phyloP scores from a whole-genome alignment of 306 rosid genomes.

The Prunus mume region DNA sequence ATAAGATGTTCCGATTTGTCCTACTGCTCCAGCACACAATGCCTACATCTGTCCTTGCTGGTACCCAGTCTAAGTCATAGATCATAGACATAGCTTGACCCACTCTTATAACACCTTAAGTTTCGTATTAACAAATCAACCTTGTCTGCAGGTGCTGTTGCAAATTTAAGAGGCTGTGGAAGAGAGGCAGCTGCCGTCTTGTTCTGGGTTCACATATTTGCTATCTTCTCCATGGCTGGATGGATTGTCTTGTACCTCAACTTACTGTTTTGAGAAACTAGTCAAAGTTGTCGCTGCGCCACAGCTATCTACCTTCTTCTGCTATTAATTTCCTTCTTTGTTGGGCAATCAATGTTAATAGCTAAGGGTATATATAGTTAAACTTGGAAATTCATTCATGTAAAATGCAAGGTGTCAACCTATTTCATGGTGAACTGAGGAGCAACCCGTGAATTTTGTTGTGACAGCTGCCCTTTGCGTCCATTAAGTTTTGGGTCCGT shows the following conservation, averaged over 20 bases:
- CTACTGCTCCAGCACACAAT: conserved; percentile 92
- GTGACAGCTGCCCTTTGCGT: neutral
- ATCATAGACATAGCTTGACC: neutral
- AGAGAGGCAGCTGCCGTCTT: conserved; percentile 86
- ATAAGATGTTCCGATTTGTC: conserved; percentile 87
- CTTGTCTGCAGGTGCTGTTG: conserved; percentile 76
- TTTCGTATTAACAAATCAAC: neutral
- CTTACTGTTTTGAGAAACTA: conserved; percentile 60
- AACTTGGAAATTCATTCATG: conserved; percentile 1
- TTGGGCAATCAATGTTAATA: conserved; percentile 5
- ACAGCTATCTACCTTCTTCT: neutral
- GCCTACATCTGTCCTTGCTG: conserved; percentile 96
- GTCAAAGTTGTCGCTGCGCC: neutral
- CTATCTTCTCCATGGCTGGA: conserved; percentile 85
- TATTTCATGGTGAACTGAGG: conserved; percentile 10
- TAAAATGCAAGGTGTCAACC: conserved; percentile 4
- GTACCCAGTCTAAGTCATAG: conserved; percentile 28
- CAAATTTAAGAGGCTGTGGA: conserved; percentile 96
- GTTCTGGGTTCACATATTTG: conserved; percentile 97
- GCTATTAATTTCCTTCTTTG: neutral
- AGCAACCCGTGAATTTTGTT: conserved; percentile 4
- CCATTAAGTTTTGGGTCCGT: conserved; percentile 1
- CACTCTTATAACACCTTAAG: neutral
- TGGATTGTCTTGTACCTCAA: conserved; percentile 75
- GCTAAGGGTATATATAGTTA: conserved; percentile 5